A percentile compares a stretch with the other conserved stretches of the same genome.
These are phyloP conservation scores for Paragyromitra xinjiangensis DNA, from an alignment of 495 filamentous ascomycete species.

Conservation along the genomic window DNA sequence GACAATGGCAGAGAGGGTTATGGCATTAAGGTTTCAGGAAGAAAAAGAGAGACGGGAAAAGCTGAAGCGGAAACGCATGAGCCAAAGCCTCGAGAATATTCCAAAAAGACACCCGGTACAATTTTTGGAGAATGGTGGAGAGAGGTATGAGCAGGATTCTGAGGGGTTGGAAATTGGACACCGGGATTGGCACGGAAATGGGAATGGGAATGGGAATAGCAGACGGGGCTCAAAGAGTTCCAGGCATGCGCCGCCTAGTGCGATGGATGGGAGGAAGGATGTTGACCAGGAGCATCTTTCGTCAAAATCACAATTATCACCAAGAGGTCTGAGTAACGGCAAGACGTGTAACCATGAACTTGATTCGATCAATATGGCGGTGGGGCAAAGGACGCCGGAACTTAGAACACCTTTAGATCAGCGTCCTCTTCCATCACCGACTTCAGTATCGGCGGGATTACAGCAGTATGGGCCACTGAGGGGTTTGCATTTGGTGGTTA, in stretches of 20 bases:
- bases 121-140: slow-evolving; percentile 6
- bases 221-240: slow-evolving; percentile 19
- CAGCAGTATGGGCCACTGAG: slow-evolving; percentile 58
- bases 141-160: not conserved
- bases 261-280: slow-evolving; percentile 14
- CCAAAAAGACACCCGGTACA: not conserved
- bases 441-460: slow-evolving; percentile 24
- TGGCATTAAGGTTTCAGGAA: slow-evolving; percentile 58
- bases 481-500: slow-evolving; percentile 74
- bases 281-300: slow-evolving; percentile 35
- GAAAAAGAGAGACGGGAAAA: slow-evolving; percentile 48
- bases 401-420: slow-evolving; percentile 1
- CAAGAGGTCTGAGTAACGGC: slow-evolving; percentile 26
- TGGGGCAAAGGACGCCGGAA: slow-evolving; percentile 40
- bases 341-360: slow-evolving; percentile 50
- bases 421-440: slow-evolving; percentile 11
- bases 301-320: slow-evolving; percentile 31
- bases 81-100: slow-evolving; percentile 49
- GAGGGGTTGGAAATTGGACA: slow-evolving; percentile 3
- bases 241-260: not conserved
- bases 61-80: slow-evolving; percentile 54
- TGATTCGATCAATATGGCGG: slow-evolving; percentile 46
- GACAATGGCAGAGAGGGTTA: slow-evolving; percentile 73
- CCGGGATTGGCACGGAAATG: slow-evolving; percentile 9
- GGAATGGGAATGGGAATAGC: slow-evolving; percentile 1